Evolutionary conservation across 768 basidiomycete species (phyloP), one percentile per base, ranked within the genome.

Genomic region (Punctularia strigosozonata): DNA sequence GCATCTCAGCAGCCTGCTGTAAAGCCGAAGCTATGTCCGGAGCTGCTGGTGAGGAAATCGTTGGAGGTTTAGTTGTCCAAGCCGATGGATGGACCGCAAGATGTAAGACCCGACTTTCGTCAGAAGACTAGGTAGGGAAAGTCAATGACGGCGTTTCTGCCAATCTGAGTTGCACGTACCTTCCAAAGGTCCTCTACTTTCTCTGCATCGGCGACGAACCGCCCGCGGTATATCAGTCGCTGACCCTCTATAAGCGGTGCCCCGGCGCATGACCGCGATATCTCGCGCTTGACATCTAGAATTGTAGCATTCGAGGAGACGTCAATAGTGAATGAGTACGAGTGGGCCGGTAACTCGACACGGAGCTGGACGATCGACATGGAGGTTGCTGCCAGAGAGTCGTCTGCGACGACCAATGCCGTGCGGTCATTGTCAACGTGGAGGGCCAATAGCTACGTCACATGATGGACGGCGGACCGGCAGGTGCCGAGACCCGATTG

Each of bases 61-160:
- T 57, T 10, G 73, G 78, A 20, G 80, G 78, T 10, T 57, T 44
- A 18, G 66, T 58, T 28, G 67, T 65, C 85, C 85, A 88, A 38
- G 79, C 79, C 20, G 79, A 80, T 18, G 81, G 79, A 51, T 80
- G 77, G n/a, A 88, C 83, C 12, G 82, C 77, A 17, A 88, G 65
- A 57, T 86, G 85, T 31, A 87, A 62, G 40, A 76, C 65, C 31
- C 69, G 71, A 19, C 72, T 66, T 38, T 79, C 78, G 40, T 71
- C 69, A 28, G 60, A 56, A 31, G 61, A 60, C 82, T 84, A 43
- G 31, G 6, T 12, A 23, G 30, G 35, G 17, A 7, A 12, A 13
- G 33, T 22, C 47, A 47, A 31, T 31, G 8, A 38, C 35, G 13
- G 17, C 35, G 31, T 31, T 37, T n/a, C n/a, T 15, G 18, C 17